Evolutionary conservation across 495 filamentous ascomycete species (phyloP), one percentile per base, ranked within the genome.

Genomic region (Neurospora sp.): DNA sequence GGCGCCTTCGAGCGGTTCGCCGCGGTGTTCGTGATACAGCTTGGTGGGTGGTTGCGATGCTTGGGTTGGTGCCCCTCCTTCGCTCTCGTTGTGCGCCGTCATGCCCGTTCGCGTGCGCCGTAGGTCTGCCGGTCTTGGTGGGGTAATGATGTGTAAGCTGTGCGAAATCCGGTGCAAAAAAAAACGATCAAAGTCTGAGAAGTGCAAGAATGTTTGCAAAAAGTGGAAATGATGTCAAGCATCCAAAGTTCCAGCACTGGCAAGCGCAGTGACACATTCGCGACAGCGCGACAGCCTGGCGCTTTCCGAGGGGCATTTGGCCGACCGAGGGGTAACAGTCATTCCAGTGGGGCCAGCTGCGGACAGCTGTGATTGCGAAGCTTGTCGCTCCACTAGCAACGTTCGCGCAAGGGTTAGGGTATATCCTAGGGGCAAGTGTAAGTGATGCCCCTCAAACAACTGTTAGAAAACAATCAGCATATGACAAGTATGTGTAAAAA

Each of bases 1-100:
- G n/a, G 31, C 1, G 5, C 23, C 66, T 20, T 73, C 69, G 70
- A 82, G 72, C 1, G 54, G 54, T 18, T 62, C 54, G 14, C 54
- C 54, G 23, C 14, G 12, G 14, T 62, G 54, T 35, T 62, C 54
- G 54, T 35, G 27, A 18, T 62, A 62, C 6, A 27, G 3, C 14
- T 31, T 62, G 23, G 48, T 27, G 12, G 18, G 44, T 48, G 44
- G 1, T 8, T 20, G 46, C 46, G 46, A 12, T 48, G 42, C 7
- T 20, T 20, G n/a, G 18, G 8, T n/a, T 48, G 7, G 18, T 14
- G 48, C 11, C 48, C 48, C 48, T 59, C 54, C 54, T 12, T 62
- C 54, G 54, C 12, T 31, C 12, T 27, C 11, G 54, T 62, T 35
- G 54, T 62, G 54, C 54, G 27, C 54, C 54, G 54, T 62, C 54